Percentiles rank a stretch among this genome's conserved stretches.
Conservation (phyloP, 306 rosid genomes). For the Quercus mongolica region DNA sequence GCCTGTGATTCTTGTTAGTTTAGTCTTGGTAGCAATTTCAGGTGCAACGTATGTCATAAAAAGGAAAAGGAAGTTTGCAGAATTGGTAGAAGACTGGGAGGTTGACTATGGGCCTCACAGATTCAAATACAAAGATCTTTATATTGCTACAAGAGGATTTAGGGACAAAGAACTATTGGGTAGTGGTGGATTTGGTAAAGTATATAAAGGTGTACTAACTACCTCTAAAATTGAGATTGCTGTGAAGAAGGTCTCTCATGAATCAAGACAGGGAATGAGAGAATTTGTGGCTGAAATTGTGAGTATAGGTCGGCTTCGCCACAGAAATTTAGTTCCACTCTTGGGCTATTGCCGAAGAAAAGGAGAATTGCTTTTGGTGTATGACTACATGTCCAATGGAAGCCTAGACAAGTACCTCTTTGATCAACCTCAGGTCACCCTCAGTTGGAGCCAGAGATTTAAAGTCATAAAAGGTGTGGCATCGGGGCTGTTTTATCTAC, state of each 20-base stretch:
- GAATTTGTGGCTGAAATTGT: conserved; percentile 23
- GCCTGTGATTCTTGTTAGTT: no score
- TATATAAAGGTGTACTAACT: conserved; percentile 24
- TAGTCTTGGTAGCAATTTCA: no score
- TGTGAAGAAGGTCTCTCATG: conserved; percentile 31
- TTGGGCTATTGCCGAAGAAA: conserved; percentile 36
- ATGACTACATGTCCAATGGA: conserved; percentile 37
- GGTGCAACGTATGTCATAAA: no score
- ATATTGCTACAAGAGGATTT: conserved; percentile 38
- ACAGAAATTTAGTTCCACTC: conserved; percentile 20
- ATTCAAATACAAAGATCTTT: conserved; percentile 32
- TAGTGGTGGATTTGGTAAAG: conserved; percentile 31
- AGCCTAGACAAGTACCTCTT: conserved; percentile 37
- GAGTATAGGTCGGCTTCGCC: no score
- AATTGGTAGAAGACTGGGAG: conserved; percentile 38
- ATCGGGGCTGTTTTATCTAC: conserved; percentile 28
- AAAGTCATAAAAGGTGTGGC: conserved; percentile 32
- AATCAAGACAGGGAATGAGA: conserved; percentile 39
- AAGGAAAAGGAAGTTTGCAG: no score
- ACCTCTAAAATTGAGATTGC: conserved; percentile 26
- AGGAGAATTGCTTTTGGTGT: conserved; percentile 25
- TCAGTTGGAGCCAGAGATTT: conserved; percentile 32
- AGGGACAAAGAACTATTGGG: conserved; percentile 29
- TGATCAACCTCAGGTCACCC: neutral
- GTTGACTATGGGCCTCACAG: conserved; percentile 34